A percentile compares a stretch with the other conserved stretches of the same genome.
These are phyloP conservation scores for Arachis hypogaea DNA, from an alignment of 306 rosid genomes.

Conservation along the genomic window DNA sequence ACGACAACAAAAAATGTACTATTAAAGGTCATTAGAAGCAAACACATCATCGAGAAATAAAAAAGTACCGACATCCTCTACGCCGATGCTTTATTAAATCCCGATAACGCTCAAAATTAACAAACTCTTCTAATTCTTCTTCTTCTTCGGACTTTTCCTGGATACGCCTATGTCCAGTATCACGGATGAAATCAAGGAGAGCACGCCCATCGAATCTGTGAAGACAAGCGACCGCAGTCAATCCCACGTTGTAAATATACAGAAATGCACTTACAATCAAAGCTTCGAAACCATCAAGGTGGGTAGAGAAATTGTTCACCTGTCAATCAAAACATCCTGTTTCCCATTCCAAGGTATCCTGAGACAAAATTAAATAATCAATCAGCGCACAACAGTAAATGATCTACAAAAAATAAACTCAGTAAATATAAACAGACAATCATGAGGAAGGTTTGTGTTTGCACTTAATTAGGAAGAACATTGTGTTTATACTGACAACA, in stretches of 20 bases:
- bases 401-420: not conserved
- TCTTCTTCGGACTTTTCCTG: conserved; percentile 90
- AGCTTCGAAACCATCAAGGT: not conserved
- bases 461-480: not conserved
- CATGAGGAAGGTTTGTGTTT: not conserved
- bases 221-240: conserved; percentile 26
- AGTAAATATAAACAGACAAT: not conserved
- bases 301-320: conserved; percentile 44
- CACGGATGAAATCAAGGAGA: conserved; percentile 93
- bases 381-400: not conserved
- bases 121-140: conserved; percentile 99
- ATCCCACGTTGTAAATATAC: not conserved
- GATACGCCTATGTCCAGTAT: conserved; percentile 63
- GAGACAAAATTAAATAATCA: conserved; percentile 34
- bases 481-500: not conserved
- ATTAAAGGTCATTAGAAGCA: conserved; percentile 45
- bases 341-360: conserved; percentile 99
- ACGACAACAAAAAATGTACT: conserved; percentile 26
- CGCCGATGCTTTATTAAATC: conserved; percentile 99
- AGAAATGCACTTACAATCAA: not conserved
- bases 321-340: conserved; percentile 86
- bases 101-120: conserved; percentile 99
- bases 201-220: conserved; percentile 98
- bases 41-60: conserved; percentile 50
- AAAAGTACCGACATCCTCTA: conserved; percentile 99